Percentiles rank a stretch among this genome's conserved stretches.
Evolutionary conservation across 805 yeast species (phyloP).

Genomic region (Candida germanica): DNA sequence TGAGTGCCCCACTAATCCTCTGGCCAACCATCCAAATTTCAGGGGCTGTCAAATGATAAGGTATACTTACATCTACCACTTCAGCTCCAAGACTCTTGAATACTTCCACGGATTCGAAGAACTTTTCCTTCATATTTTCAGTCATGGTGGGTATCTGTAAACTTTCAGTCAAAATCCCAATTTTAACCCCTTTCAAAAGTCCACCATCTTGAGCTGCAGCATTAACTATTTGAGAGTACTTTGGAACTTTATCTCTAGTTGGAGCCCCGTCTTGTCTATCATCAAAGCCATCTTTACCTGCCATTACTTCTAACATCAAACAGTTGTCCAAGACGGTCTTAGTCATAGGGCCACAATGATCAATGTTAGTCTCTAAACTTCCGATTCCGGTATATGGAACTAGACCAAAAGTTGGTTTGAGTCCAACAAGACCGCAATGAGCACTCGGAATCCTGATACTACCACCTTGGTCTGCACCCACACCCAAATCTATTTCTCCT

Average conservation of each 20-base stretch:
- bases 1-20: slow-evolving; percentile 12
- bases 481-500: slow-evolving; percentile 47
- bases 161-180: slow-evolving; percentile 15
- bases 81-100: slow-evolving; percentile 15
- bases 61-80: slow-evolving; percentile 16
- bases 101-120: slow-evolving; percentile 10
- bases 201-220: no score
- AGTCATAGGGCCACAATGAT: slow-evolving; percentile 18
- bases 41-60: slow-evolving; percentile 14
- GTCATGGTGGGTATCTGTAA: slow-evolving; percentile 15
- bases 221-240: slow-evolving; percentile 10
- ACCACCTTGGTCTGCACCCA: slow-evolving; percentile 58
- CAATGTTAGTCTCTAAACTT: slow-evolving; percentile 14
- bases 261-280: slow-evolving; percentile 16
- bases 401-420: slow-evolving; percentile 37
- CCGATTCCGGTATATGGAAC: slow-evolving; percentile 17
- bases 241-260: slow-evolving; percentile 8
- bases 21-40: slow-evolving; percentile 17
- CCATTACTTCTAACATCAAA: slow-evolving; percentile 12
- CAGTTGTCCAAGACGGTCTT: slow-evolving; percentile 14
- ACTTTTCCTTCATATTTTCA: slow-evolving; percentile 11
- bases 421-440: slow-evolving; percentile 38
- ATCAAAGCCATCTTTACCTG: slow-evolving; percentile 16
- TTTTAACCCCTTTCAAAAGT: slow-evolving; percentile 15
- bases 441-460: slow-evolving; percentile 48